phyloP scores from a whole-genome alignment of 495 filamentous ascomycete genomes.

The Niebla homalea region DNA sequence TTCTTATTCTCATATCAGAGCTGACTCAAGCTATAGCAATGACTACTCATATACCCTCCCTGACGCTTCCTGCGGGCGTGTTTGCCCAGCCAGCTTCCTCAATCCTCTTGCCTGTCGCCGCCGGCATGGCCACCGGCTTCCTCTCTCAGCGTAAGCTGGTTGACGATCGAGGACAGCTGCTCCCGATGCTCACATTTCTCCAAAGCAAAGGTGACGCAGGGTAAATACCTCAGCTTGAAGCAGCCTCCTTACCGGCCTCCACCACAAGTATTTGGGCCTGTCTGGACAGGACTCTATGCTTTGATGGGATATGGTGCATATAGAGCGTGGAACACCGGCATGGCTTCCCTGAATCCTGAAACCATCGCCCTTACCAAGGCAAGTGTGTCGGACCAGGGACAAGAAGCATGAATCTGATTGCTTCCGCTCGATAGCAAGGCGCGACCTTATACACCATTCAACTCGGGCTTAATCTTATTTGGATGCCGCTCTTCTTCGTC shows the following conservation, averaged over 20 bases:
- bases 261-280: constrained; percentile 64
- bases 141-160: constrained; percentile 37
- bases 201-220: constrained; percentile 41
- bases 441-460: constrained; percentile 72
- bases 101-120: constrained; percentile 52
- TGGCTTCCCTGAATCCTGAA: constrained; percentile 31
- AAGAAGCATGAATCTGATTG: constrained; percentile 10
- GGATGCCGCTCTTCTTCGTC: constrained; percentile 91
- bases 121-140: constrained; percentile 53
- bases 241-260: constrained; percentile 77
- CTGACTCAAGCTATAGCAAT: constrained; percentile 27
- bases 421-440: constrained; percentile 34
- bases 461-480: constrained; percentile 68
- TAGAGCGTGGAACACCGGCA: constrained; percentile 49
- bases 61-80: constrained; percentile 48
- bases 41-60: constrained; percentile 50
- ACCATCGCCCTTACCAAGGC: constrained; percentile 29
- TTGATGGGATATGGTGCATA: constrained; percentile 83
- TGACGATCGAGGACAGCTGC: neutral
- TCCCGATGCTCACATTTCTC: neutral
- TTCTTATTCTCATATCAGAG: neutral
- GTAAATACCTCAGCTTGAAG: constrained; percentile 50
- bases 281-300: constrained; percentile 78
- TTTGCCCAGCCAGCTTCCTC: constrained; percentile 54
- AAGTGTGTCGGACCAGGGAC: neutral